A percentile compares a stretch with the other conserved stretches of the same genome.
These are phyloP conservation scores for Cryomyces antarcticus DNA, from an alignment of 495 filamentous ascomycete genomes.

Conservation along the genomic window DNA sequence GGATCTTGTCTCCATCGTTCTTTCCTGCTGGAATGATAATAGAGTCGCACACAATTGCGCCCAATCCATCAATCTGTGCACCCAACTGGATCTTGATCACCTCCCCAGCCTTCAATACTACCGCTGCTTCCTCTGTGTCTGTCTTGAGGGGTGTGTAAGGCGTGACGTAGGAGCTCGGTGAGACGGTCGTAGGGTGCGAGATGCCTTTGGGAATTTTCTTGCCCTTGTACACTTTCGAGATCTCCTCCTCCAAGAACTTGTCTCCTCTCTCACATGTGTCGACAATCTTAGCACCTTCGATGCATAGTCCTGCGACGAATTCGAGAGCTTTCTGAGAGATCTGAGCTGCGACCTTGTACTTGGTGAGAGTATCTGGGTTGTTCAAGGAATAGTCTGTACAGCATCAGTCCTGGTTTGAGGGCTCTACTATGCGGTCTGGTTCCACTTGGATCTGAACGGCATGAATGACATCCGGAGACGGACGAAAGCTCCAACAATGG, in stretches of 20 bases:
- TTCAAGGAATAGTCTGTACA: conserved; percentile 71
- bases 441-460: too few relatives aligned
- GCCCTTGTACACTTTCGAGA: conserved; percentile 90
- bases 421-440: not conserved
- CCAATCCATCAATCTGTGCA: conserved; percentile 94
- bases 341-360: conserved; percentile 88
- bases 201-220: conserved; percentile 92
- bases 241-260: conserved; percentile 80
- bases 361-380: conserved; percentile 94
- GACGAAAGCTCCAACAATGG: not conserved
- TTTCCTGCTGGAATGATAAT: conserved; percentile 47
- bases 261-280: conserved; percentile 89
- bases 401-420: conserved; percentile 1
- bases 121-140: conserved; percentile 64
- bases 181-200: conserved; percentile 86
- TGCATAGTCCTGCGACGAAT: conserved; percentile 56
- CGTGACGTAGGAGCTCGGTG: conserved; percentile 82
- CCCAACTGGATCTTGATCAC: conserved; percentile 90
- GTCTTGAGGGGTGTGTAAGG: conserved; percentile 83
- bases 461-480: not conserved
- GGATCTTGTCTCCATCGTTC: conserved; percentile 33
- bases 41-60: conserved; percentile 88
- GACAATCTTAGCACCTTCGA: conserved; percentile 76
- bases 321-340: conserved; percentile 92
- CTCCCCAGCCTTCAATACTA: conserved; percentile 62